Evolutionary conservation across 495 filamentous ascomycete genomes (phyloP).

Genomic region (Tuber umbilicatum): DNA sequence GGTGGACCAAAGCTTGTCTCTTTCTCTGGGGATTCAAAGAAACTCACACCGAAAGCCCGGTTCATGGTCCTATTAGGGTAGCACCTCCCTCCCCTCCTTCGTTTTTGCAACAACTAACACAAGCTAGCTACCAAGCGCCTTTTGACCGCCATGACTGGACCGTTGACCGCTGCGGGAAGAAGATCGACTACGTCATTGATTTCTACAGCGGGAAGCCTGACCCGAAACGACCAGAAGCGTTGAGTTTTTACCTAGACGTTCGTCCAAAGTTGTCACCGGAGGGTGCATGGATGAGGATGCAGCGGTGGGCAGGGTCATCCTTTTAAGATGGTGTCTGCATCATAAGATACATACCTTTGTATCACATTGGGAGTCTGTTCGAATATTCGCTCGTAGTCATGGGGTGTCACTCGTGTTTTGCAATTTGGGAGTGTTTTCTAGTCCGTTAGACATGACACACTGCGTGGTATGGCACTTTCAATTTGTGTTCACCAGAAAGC

Average conservation of each 20-base stretch:
- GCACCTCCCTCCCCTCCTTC: neutral
- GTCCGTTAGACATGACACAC: neutral
- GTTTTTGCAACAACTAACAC: neutral
- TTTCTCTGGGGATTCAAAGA: conserved; percentile 69
- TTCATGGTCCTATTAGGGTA: conserved; percentile 68
- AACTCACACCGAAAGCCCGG: conserved; percentile 73
- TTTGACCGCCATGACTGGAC: conserved; percentile 99
- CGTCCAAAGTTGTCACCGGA: conserved; percentile 87
- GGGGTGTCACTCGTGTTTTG: neutral
- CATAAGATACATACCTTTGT: neutral
- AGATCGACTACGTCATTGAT: conserved; percentile 92
- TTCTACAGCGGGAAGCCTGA: conserved; percentile 78
- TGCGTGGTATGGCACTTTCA: neutral
- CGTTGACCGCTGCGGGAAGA: conserved; percentile 83
- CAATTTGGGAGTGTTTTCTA: neutral
- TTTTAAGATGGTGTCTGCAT: conserved; percentile 36
- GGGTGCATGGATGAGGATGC: conserved; percentile 75
- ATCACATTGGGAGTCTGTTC: neutral
- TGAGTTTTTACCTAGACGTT: conserved; percentile 93
- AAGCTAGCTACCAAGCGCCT: conserved; percentile 62
- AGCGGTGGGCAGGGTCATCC: conserved; percentile 55
- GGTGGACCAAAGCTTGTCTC: conserved; percentile 74
- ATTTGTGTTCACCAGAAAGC: neutral
- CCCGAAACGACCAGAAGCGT: conserved; percentile 51
- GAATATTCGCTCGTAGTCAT: neutral